Percentiles rank a stretch among this genome's conserved stretches.
phyloP scores from a whole-genome alignment of 495 filamentous ascomycete genomes.

The Aspergillus nanangensis region DNA sequence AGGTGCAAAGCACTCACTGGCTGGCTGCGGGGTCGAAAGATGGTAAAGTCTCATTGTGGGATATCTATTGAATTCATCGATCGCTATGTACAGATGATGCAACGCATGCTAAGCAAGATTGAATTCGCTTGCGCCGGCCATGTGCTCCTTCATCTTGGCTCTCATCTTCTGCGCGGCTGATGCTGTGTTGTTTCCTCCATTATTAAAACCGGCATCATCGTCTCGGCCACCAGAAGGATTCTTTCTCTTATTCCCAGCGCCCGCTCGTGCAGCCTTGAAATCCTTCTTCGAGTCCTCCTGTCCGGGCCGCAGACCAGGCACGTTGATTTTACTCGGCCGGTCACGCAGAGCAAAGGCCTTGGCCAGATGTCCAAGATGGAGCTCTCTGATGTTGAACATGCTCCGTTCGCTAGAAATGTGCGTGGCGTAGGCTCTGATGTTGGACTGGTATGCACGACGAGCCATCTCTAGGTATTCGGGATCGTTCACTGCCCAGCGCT shows the following conservation, averaged over 20 bases:
- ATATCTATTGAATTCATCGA: constrained; percentile 66
- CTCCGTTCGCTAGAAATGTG: constrained; percentile 77
- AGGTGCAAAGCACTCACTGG: constrained; percentile 76
- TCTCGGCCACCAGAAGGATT: constrained; percentile 21
- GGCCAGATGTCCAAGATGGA: constrained; percentile 90
- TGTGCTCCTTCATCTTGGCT: constrained; percentile 73
- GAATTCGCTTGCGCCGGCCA: constrained; percentile 75
- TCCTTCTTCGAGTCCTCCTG: constrained; percentile 44
- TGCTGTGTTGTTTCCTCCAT: constrained; percentile 47
- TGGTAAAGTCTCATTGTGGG: constrained; percentile 94
- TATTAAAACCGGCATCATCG: constrained; percentile 32
- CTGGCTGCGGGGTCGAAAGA: constrained; percentile 89
- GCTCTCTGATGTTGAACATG: constrained; percentile 81
- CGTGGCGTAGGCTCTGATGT: constrained; percentile 91
- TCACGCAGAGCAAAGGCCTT: constrained; percentile 90
- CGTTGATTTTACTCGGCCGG: constrained; percentile 78
- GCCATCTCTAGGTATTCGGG: constrained; percentile 64
- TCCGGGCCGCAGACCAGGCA: constrained; percentile 52
- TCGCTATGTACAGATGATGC: constrained; percentile 17
- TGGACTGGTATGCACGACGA: constrained; percentile 79
- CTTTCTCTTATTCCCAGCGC: constrained; percentile 33
- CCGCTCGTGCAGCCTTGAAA: constrained; percentile 38
- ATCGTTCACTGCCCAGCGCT: constrained; percentile 64
- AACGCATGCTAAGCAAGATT: constrained; percentile 64
- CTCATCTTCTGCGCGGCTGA: constrained; percentile 72